Percentiles rank a stretch among this genome's conserved stretches.
Evolutionary conservation across 179 eudicot genomes (phyloP).

Genomic region (Beta lomatogona): DNA sequence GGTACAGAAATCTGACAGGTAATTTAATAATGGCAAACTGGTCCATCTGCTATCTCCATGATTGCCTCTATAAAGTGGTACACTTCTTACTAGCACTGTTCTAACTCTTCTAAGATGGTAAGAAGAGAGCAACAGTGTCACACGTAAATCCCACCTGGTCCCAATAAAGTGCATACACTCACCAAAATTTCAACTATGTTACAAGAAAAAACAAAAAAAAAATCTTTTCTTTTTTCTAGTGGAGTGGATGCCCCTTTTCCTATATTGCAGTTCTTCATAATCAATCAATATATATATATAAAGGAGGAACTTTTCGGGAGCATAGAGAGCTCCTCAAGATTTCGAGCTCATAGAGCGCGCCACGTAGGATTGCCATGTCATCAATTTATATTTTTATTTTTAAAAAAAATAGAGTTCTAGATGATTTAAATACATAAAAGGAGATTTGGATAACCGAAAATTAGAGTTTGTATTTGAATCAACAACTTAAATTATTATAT

Average conservation of each 20-base stretch:
- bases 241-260: neutral
- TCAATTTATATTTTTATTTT: no score
- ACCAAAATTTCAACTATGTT: neutral
- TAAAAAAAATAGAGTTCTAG: no score
- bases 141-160: neutral
- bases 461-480: no score
- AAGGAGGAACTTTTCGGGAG: no score
- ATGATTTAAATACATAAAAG: no score
- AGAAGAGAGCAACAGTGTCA: neutral
- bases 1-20: neutral
- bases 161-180: neutral
- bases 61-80: neutral
- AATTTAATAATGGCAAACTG: constrained; percentile 1
- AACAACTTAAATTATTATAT: no score
- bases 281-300: no score
- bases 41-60: neutral
- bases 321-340: no score
- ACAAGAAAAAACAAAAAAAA: no score
- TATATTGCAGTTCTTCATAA: neutral
- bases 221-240: neutral
- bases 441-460: no score
- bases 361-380: no score
- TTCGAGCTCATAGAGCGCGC: no score
- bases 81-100: neutral
- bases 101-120: neutral